Base-by-base conservation (phyloP, 805 yeast genomes). In the Candida yuanshanica region DNA sequence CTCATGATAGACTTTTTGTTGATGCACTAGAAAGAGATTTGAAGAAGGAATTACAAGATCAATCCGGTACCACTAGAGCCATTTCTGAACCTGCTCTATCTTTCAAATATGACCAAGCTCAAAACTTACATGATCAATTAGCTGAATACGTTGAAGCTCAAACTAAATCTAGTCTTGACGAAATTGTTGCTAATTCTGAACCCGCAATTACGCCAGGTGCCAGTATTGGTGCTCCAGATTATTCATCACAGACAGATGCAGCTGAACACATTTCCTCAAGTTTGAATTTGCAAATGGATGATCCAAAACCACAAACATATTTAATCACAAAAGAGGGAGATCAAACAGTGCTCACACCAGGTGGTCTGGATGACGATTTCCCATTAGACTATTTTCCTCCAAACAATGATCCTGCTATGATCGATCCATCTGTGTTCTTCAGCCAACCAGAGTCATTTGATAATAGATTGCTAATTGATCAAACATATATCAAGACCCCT, bases 11-110 rank as follows among this genome's bases (percentile, higher is more conserved):
- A 57, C 68, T 91, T 34, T 90, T 93, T 74, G 79, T 88, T 3
- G 98, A 93, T 62, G 97, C 97, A 1, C 65, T 93, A 35, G 97
- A 90, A 59, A 72, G 98, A 52, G 98, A 93, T 59, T 64, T 90
- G 56, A 89, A 87, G 63, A 80, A 84, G 51, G 96, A 90, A 58
- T 59, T 67, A 39, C 52, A 69, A 14, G 67, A 69, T 37, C 87
- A 80, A 47, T 65, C 65, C 7, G 74, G 93, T 2, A 82, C 96
- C 1, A 86, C 97, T 1, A 69, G 68, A 17, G 79, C 96, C 2
- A 66, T 69, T 7, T 62, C 72, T 32, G 95, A 88, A 51, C 96
- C 97, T 0, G 86, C 97, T 0, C 58, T 79, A 32, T 80, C 90
- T 2, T 87, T 91, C 63, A 61, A 69, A 32, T 89, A 75, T 51